Evolutionary conservation across 108 stramenopile genomes (phyloP).

Genomic region (Nitzschia sp.): DNA sequence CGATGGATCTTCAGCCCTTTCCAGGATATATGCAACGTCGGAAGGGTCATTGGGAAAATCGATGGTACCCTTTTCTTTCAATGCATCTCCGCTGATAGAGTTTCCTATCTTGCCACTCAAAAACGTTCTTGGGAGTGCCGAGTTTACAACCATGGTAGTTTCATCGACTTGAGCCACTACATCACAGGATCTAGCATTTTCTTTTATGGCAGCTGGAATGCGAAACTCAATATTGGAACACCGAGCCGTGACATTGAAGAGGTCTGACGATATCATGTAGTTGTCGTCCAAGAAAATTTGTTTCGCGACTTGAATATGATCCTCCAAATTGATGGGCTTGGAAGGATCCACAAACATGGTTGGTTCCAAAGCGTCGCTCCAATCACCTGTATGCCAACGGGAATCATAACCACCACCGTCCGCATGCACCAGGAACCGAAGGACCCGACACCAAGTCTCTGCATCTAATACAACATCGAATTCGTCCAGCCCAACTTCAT

Average conservation of each 20-base stretch:
- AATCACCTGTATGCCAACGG: constrained; percentile 71
- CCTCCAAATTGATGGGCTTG: constrained; percentile 36
- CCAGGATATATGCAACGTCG: constrained; percentile 55
- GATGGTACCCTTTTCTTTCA: constrained; percentile 21
- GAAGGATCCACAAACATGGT: constrained; percentile 51
- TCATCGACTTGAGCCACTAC: constrained; percentile 45
- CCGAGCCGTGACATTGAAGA: constrained; percentile 61
- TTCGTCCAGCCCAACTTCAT: constrained; percentile 64
- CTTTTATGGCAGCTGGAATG: constrained; percentile 50
- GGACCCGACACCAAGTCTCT: constrained; percentile 35
- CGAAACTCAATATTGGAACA: constrained; percentile 42
- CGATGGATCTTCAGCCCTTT: constrained; percentile 23
- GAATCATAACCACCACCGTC: constrained; percentile 49
- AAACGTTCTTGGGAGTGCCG: constrained; percentile 62
- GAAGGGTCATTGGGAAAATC: constrained; percentile 68
- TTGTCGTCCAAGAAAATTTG: constrained; percentile 52
- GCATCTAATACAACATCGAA: constrained; percentile 60
- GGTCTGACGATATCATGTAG: constrained; percentile 61
- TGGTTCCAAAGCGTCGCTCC: constrained; percentile 42
- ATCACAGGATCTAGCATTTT: constrained; percentile 55
- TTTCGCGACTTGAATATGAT: constrained; percentile 53
- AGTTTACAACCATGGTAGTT: constrained; percentile 54
- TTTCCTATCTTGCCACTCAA: constrained; percentile 59
- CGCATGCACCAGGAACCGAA: constrained; percentile 36
- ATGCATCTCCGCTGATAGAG: constrained; percentile 32